Evolutionary conservation across 768 basidiomycete species (phyloP).

Genomic region (Boletellus emodensis): DNA sequence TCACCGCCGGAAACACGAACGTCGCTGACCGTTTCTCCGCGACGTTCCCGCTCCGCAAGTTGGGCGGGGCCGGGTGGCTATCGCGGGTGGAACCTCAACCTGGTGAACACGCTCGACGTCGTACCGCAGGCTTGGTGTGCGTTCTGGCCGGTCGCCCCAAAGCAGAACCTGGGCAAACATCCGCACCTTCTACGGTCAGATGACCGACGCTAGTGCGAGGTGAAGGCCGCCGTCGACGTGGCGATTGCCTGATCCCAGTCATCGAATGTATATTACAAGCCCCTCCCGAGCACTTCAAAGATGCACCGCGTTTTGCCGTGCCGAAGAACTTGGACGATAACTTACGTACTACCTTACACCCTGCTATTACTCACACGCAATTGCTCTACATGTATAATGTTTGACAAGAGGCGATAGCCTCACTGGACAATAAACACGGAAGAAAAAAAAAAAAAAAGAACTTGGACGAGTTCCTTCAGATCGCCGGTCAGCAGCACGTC

Average conservation of each 20-base stretch:
- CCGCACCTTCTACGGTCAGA: neutral
- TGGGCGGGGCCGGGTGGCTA: neutral
- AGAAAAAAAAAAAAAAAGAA: too few species aligned
- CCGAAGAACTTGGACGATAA: neutral
- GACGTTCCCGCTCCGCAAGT: neutral
- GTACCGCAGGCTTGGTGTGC: neutral
- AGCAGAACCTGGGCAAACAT: neutral
- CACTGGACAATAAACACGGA: too few species aligned
- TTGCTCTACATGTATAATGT: too few species aligned
- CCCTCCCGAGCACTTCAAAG: neutral
- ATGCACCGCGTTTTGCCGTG: neutral
- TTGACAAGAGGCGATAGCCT: too few species aligned
- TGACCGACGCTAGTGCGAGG: neutral
- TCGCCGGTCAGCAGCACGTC: neutral
- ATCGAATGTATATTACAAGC: neutral
- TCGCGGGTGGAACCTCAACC: conserved; percentile 9
- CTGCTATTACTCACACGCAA: too few species aligned
- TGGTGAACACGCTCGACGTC: neutral
- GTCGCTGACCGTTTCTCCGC: conserved; percentile 2
- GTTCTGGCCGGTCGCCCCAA: neutral
- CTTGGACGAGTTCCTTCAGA: neutral
- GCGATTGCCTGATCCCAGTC: neutral
- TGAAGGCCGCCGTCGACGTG: neutral
- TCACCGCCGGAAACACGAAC: conserved; percentile 4
- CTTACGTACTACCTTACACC: too few species aligned